A percentile compares a stretch with the other conserved stretches of the same genome.
These are phyloP conservation scores for Lactarius pseudohatsudake DNA, from an alignment of 768 basidiomycete genomes.

Conservation along the genomic window DNA sequence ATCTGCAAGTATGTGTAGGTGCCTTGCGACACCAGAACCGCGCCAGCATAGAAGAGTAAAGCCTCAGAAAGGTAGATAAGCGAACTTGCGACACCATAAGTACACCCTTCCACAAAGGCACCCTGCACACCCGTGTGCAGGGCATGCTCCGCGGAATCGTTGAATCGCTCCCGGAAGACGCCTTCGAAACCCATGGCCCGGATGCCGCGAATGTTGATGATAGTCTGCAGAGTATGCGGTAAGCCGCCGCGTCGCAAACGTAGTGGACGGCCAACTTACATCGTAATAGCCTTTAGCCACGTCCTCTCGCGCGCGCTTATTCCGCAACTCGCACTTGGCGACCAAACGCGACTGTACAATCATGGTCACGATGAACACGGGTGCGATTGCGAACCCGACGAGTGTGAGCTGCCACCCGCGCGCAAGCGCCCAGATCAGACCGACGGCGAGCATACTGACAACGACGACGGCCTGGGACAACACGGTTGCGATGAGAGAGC, in stretches of 20 bases:
- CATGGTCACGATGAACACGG: slow-evolving; percentile 77
- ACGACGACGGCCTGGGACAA: slow-evolving; percentile 74
- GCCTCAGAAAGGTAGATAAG: slow-evolving; percentile 91
- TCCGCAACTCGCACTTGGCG: slow-evolving; percentile 67
- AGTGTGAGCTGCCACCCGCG: slow-evolving; percentile 92
- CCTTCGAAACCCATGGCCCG: slow-evolving; percentile 82
- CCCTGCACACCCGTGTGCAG: slow-evolving; percentile 67
- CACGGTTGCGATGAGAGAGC: slow-evolving; percentile 70
- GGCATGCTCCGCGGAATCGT: slow-evolving; percentile 58
- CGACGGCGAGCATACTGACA: slow-evolving; percentile 74
- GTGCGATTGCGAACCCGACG: slow-evolving; percentile 83
- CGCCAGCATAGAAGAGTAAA: slow-evolving; percentile 87
- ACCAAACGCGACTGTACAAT: slow-evolving; percentile 72
- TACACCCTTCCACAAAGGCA: slow-evolving; percentile 86
- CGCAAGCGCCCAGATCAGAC: slow-evolving; percentile 85
- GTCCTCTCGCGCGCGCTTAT: slow-evolving; percentile 85
- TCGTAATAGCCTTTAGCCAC: slow-evolving; percentile 86
- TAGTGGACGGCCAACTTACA: slow-evolving; percentile 43
- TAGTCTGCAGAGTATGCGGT: slow-evolving; percentile 44
- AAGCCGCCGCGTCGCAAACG: slow-evolving; percentile 10
- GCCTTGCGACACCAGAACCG: slow-evolving; percentile 77
- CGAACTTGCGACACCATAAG: slow-evolving; percentile 75
- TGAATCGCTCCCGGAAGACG: slow-evolving; percentile 70
- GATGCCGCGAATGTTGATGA: slow-evolving; percentile 83
- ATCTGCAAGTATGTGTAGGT: slow-evolving; percentile 85